Conservation (phyloP, 192 early-diverging fungal genomes). For the Borealophlyctis nickersoniae region DNA sequence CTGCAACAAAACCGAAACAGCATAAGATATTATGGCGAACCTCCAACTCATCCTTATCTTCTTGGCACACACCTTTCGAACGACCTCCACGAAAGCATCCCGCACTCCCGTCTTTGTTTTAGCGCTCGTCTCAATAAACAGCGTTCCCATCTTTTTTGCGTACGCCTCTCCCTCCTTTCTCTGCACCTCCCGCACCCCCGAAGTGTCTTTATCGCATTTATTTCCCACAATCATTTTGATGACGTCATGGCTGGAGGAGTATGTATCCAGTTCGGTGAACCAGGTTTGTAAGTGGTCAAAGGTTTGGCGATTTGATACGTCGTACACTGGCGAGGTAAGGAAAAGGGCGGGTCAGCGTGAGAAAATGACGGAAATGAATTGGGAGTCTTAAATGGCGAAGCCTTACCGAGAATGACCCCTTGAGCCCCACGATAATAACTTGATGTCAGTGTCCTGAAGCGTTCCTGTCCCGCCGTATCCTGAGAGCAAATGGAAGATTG, state of each 20-base stretch:
- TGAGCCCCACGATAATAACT: conserved; percentile 98
- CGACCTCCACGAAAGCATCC: conserved; percentile 93
- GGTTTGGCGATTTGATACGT: conserved; percentile 88
- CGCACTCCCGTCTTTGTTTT: conserved; percentile 90
- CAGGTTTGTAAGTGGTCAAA: conserved; percentile 93
- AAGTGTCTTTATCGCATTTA: conserved; percentile 88
- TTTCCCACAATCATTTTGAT: conserved; percentile 99
- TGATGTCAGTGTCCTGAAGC: conserved; percentile 95
- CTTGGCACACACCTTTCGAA: conserved; percentile 69
- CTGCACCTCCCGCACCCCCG: conserved; percentile 66
- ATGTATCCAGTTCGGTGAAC: conserved; percentile 93
- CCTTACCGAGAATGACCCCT: conserved; percentile 87
- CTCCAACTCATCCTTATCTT: neutral
- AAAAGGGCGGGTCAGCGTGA: conserved; percentile 1
- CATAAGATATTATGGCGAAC: neutral
- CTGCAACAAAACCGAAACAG: conserved; percentile 9
- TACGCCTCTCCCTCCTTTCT: conserved; percentile 88
- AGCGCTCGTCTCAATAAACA: conserved; percentile 96
- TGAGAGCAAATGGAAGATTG: conserved; percentile 26
- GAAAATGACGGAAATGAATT: conserved; percentile 1
- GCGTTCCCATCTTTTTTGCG: conserved; percentile 80
- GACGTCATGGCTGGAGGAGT: conserved; percentile 79
- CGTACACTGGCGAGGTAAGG: conserved; percentile 69
- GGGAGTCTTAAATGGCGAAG: neutral
- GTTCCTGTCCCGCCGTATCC: conserved; percentile 99